phyloP scores from a whole-genome alignment of 1,139 yeast species.

The Tardiomyces depauwii region DNA sequence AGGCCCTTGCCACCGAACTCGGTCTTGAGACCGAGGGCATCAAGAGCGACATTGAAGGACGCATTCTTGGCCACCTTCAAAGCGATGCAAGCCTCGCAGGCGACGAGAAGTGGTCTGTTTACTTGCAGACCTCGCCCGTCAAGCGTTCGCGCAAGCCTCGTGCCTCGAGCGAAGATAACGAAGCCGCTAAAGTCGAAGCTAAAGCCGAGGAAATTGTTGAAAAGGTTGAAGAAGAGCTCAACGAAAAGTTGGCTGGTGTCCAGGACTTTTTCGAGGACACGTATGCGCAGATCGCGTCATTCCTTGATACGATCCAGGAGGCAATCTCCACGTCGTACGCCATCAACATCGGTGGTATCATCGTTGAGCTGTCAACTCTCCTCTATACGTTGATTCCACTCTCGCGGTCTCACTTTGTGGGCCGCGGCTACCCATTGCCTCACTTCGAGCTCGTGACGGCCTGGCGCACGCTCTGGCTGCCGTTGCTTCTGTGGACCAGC shows the following conservation, averaged over 20 bases:
- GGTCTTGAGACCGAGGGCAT: slow-evolving; percentile 19
- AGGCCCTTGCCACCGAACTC: slow-evolving; percentile 25
- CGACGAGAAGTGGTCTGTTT: neutral
- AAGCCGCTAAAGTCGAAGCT: slow-evolving; percentile 5
- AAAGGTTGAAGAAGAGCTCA: slow-evolving; percentile 1
- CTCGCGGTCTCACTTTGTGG: neutral
- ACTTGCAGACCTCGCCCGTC: slow-evolving; percentile 14
- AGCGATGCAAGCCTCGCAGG: neutral
- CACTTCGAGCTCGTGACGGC: slow-evolving; percentile 5
- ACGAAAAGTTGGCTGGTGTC: slow-evolving; percentile 2
- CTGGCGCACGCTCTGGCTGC: slow-evolving; percentile 16
- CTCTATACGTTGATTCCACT: slow-evolving; percentile 1
- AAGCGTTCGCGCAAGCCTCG: slow-evolving; percentile 13
- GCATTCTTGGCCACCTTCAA: slow-evolving; percentile 9
- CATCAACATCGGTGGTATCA: neutral
- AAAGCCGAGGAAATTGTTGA: slow-evolving; percentile 5
- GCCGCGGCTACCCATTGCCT: slow-evolving; percentile 3
- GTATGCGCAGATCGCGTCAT: neutral
- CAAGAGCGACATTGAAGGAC: slow-evolving; percentile 18
- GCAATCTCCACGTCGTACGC: slow-evolving; percentile 1
- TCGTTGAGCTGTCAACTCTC: neutral
- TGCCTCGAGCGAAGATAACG: slow-evolving; percentile 9
- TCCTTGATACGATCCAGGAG: neutral
- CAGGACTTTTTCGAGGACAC: slow-evolving; percentile 1
- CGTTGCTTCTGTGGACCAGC: slow-evolving; percentile 23